A percentile compares a stretch with the other conserved stretches of the same genome.
Evolutionary conservation across 768 basidiomycete genomes (phyloP).

Genomic region (Heimioporus sp.): DNA sequence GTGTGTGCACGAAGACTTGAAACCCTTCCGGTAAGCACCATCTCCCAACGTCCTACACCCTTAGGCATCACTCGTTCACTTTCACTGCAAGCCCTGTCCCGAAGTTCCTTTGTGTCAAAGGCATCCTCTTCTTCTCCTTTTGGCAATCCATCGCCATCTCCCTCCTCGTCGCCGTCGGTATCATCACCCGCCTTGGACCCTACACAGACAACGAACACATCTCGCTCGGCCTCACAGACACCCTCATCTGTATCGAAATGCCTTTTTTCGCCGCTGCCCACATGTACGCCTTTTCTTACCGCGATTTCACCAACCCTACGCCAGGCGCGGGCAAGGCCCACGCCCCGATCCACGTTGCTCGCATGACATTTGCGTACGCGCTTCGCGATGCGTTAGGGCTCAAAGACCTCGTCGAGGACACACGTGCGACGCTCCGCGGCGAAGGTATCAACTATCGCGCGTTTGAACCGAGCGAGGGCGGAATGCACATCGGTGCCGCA

Average conservation of each 20-base stretch:
- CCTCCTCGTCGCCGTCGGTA: conserved; percentile 79
- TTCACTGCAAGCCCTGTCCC: conserved; percentile 67
- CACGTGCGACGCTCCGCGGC: conserved; percentile 76
- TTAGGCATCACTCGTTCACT: background rate
- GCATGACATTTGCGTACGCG: conserved; percentile 87
- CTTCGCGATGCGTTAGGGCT: conserved; percentile 85
- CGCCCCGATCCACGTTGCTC: conserved; percentile 62
- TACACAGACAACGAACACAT: conserved; percentile 89
- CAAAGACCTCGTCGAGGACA: conserved; percentile 86
- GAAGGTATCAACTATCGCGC: conserved; percentile 94
- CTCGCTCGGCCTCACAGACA: conserved; percentile 86
- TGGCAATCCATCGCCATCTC: conserved; percentile 93
- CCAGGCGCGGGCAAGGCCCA: conserved; percentile 16
- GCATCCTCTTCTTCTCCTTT: conserved; percentile 97
- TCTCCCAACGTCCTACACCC: background rate
- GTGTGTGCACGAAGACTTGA: conserved; percentile 83
- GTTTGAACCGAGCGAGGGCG: conserved; percentile 94
- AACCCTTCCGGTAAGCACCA: conserved; percentile 71
- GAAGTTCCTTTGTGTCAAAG: conserved; percentile 98
- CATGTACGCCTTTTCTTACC: conserved; percentile 90
- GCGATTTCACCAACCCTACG: conserved; percentile 65
- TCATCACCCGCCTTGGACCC: conserved; percentile 76
- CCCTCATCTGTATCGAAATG: conserved; percentile 95
- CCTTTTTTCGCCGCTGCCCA: conserved; percentile 95
- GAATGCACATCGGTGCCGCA: conserved; percentile 86